Percentiles rank a stretch among this genome's conserved stretches.
Evolutionary conservation across 495 filamentous ascomycete genomes (phyloP).

Genomic region (Trypethelium eluteriae): DNA sequence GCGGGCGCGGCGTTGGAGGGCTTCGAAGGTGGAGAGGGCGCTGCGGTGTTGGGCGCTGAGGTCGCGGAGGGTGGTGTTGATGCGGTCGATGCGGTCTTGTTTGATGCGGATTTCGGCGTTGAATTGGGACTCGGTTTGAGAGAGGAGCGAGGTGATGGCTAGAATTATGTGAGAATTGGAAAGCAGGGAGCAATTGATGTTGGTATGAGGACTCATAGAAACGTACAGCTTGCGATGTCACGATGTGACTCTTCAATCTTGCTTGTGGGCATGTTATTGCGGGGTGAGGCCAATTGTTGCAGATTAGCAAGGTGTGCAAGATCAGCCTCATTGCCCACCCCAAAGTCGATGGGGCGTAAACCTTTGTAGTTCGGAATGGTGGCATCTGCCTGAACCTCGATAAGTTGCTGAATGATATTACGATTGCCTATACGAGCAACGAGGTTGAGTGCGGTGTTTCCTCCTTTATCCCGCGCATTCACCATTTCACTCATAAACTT

Average conservation of each 20-base stretch:
- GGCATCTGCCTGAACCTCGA: constrained; percentile 88
- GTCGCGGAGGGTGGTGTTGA: constrained; percentile 68
- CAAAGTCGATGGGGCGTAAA: constrained; percentile 80
- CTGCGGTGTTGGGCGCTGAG: constrained; percentile 69
- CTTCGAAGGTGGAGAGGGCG: constrained; percentile 61
- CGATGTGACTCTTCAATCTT: constrained; percentile 31
- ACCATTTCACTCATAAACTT: constrained; percentile 95
- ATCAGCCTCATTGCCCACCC: constrained; percentile 64
- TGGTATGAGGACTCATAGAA: not conserved
- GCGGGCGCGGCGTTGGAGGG: constrained; percentile 52
- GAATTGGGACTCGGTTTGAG: constrained; percentile 64
- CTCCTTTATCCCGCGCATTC: constrained; percentile 82
- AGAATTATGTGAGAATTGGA: not conserved
- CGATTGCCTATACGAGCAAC: constrained; percentile 83
- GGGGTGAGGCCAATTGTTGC: constrained; percentile 6
- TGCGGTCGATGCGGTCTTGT: constrained; percentile 69
- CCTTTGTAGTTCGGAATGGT: constrained; percentile 82
- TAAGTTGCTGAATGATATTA: constrained; percentile 82
- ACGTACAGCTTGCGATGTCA: constrained; percentile 48
- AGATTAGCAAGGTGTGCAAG: constrained; percentile 7
- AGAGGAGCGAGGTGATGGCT: constrained; percentile 70
- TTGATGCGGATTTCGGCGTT: constrained; percentile 68
- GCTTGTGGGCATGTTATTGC: constrained; percentile 23
- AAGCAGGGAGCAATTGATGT: constrained; percentile 21
- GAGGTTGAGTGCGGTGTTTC: constrained; percentile 90